Evolutionary conservation across 495 filamentous ascomycete genomes (phyloP).

Genomic region (Aspergillus sclerotioniger): DNA sequence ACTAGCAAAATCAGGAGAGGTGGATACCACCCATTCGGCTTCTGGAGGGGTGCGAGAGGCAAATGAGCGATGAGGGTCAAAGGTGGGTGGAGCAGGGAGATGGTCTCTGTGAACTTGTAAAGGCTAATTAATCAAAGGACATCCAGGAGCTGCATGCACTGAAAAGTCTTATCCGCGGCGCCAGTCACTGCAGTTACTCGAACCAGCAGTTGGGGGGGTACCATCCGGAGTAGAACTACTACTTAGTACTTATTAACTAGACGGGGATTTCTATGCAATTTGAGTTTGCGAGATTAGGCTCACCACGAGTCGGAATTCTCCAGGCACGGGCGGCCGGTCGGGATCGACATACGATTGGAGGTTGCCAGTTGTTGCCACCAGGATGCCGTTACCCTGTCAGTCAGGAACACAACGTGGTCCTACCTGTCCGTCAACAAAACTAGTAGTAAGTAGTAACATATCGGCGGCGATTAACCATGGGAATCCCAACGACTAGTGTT

Average conservation of each 20-base stretch:
- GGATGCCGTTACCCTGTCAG: neutral
- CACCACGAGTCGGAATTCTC: constrained; percentile 1
- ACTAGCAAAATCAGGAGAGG: constrained; percentile 11
- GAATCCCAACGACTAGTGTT: too few relatives aligned
- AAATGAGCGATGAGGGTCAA: neutral
- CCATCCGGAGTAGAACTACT: too few relatives aligned
- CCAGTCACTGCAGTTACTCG: too few relatives aligned
- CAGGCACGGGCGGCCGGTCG: neutral
- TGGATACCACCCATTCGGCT: constrained; percentile 1
- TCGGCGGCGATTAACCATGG: too few relatives aligned
- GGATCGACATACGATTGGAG: neutral
- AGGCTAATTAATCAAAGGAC: neutral
- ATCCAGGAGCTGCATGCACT: neutral
- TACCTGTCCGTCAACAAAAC: neutral
- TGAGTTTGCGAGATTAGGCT: neutral
- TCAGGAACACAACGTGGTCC: neutral
- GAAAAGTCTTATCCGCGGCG: neutral
- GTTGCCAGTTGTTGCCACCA: neutral
- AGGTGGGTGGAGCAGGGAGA: neutral
- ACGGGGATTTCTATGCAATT: too few relatives aligned
- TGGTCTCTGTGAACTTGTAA: too few relatives aligned
- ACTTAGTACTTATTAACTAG: too few relatives aligned
- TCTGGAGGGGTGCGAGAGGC: neutral
- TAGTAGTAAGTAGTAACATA: too few relatives aligned
- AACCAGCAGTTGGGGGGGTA: too few relatives aligned